Evolutionary conservation across 108 stramenopile species (phyloP).

Genomic region (Cyclotella atomus): DNA sequence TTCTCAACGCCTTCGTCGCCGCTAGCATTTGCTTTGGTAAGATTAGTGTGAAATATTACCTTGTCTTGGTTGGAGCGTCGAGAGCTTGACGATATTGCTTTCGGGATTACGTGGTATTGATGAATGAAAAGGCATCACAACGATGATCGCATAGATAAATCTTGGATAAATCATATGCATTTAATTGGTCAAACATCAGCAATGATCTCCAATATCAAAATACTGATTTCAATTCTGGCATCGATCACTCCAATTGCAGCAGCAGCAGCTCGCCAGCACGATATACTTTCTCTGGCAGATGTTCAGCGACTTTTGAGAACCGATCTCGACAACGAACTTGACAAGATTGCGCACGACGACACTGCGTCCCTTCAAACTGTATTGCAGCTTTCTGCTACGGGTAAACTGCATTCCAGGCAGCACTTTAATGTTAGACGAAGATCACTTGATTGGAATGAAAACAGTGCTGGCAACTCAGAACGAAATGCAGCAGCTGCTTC

Average conservation of each 20-base stretch:
- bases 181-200: not conserved
- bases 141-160: no score
- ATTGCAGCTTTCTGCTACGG: not conserved
- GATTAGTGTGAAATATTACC: no score
- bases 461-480: not conserved
- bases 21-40: no score
- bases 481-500: not conserved
- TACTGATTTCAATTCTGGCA: not conserved
- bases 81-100: no score
- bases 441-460: no score
- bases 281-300: conserved; percentile 17
- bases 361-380: not conserved
- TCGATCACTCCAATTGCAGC: not conserved
- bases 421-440: conserved; percentile 31
- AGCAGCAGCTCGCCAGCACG: not conserved
- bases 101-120: no score
- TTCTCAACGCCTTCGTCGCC: no score
- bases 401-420: conserved; percentile 7
- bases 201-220: not conserved
- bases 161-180: no score
- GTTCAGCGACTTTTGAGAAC: conserved; percentile 42
- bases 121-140: no score
- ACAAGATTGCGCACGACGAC: conserved; percentile 19
- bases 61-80: no score
- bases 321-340: conserved; percentile 43